These are phyloP conservation scores for Metschnikowia cerradonensis DNA, from an alignment of 805 yeast genomes.

Conservation along the genomic window DNA sequence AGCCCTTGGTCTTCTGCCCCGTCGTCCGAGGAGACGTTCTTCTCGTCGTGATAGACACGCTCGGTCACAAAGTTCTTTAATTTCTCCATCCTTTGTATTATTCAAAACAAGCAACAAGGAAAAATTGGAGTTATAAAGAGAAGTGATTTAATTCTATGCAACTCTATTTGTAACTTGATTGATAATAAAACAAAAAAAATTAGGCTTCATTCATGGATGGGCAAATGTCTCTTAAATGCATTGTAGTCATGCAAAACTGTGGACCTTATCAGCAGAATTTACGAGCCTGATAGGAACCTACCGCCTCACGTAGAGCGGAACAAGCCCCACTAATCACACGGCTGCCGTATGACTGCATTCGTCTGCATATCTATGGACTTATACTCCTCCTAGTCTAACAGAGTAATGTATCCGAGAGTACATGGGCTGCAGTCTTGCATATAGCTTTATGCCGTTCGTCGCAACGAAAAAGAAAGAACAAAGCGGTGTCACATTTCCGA, in stretches of 20 bases:
- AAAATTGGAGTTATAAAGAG: not conserved
- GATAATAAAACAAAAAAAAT: not conserved
- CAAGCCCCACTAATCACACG: conserved; percentile 2
- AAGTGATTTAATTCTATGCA: not conserved
- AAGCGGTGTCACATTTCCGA: not conserved
- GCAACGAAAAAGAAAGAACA: not conserved
- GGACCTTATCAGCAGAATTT: conserved; percentile 5
- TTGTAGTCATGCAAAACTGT: not conserved
- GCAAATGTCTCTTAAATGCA: conserved; percentile 1
- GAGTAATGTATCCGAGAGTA: not conserved
- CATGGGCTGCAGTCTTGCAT: not conserved
- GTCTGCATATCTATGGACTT: not conserved
- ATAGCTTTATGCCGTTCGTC: not conserved
- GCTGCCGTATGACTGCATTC: conserved; percentile 1
- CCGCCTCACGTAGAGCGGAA: not conserved
- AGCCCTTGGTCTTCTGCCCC: conserved; percentile 8
- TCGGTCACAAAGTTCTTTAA: conserved; percentile 13
- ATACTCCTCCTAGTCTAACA: not conserved
- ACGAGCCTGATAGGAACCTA: conserved; percentile 1
- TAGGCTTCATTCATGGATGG: not conserved
- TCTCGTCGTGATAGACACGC: conserved; percentile 11
- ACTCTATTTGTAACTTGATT: not conserved
- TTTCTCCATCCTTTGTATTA: conserved; percentile 13
- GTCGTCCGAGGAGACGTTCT: conserved; percentile 9
- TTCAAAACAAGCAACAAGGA: not conserved